phyloP scores from a whole-genome alignment of 176 grass and related monocot species.

The Oryza australiensis region DNA sequence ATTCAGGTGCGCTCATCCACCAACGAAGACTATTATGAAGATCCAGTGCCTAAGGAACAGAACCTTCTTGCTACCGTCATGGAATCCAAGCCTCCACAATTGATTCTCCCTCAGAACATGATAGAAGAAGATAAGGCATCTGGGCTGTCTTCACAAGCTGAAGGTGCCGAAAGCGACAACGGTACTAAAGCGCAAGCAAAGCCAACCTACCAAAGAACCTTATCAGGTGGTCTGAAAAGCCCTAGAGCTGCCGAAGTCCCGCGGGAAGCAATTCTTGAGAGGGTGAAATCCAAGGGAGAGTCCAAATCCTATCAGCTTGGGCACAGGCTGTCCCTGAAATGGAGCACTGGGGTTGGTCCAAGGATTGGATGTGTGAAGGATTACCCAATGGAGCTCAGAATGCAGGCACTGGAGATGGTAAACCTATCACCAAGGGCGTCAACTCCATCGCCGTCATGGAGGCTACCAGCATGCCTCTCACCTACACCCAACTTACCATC shows the following conservation, averaged over 20 bases:
- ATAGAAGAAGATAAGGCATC: conserved; percentile 14
- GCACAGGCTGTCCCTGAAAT: conserved; percentile 73
- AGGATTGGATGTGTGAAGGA: conserved; percentile 95
- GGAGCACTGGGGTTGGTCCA: conserved; percentile 84
- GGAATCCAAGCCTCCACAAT: conserved; percentile 31
- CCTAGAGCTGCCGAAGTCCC: conserved; percentile 51
- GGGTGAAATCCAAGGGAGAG: conserved; percentile 72
- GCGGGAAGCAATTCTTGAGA: conserved; percentile 63
- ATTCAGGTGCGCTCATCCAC: conserved; percentile 62
- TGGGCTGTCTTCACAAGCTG: background rate
- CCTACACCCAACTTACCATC: conserved; percentile 21
- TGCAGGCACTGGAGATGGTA: conserved; percentile 82
- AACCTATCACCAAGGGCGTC: conserved; percentile 60
- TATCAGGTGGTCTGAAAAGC: conserved; percentile 81
- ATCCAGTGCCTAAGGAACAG: conserved; percentile 30
- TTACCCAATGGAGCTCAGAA: conserved; percentile 72
- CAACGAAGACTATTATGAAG: conserved; percentile 73
- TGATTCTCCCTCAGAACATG: conserved; percentile 28
- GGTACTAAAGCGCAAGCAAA: conserved; percentile 36
- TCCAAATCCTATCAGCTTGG: conserved; percentile 82
- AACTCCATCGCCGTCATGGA: conserved; percentile 28
- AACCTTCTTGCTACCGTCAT: background rate
- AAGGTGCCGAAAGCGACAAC: background rate
- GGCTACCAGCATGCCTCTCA: conserved; percentile 25
- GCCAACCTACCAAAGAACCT: conserved; percentile 64